Base-by-base conservation (phyloP, 139 green algal genomes). In the Axilococcus clingmanii region DNA sequence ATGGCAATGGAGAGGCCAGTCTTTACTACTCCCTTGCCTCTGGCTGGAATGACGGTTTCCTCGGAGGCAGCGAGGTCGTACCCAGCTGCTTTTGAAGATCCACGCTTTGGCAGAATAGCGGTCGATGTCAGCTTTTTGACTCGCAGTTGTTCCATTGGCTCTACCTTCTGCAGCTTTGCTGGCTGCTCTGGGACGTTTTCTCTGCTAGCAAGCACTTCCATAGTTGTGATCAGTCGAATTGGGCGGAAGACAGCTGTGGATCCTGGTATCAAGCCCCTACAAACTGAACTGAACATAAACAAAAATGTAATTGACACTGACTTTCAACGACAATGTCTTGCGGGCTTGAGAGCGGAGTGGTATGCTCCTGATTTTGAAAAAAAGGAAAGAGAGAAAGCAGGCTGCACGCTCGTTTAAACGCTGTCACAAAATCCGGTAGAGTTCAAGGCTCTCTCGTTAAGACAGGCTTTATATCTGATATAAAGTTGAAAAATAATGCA, bases 1-100 rank as follows among this genome's bases (percentile, higher is more conserved):
- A 90, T 81, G 27, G 76, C 75, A 37, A 99, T 88, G 42, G 79
- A 47, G 2, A 99, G 42, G 61, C 86, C 91, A 0, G 92, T 99
- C 44, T 84, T 82, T 0, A 95, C 79, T 4, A 92, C 47, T 2
- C 50, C 75, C 59, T 91, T 89, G 35, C 91, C 91, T 2, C 79
- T 65, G 4, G 90, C 87, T 5, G 87, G 87, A 3, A 98, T 64
- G 2, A 86, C 65, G 16, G 19, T 76, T 47, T 95, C 88, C 16
- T 89, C 64, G 19, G 84, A 93, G 84, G 79, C 91, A 30, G 81
- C 65, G 3, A 97, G 63, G 51, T 97, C 91, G 59, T 98, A 97
- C 32, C 91, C 91, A 4, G 91, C 91, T 19, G 91, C 91, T 1
- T 64, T 58, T 0, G 61, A 49, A 2, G 81, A 94, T 19, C 91